Base-by-base conservation (phyloP, 2,329 filamentous ascomycete genomes). In the Fusarium buharicum region DNA sequence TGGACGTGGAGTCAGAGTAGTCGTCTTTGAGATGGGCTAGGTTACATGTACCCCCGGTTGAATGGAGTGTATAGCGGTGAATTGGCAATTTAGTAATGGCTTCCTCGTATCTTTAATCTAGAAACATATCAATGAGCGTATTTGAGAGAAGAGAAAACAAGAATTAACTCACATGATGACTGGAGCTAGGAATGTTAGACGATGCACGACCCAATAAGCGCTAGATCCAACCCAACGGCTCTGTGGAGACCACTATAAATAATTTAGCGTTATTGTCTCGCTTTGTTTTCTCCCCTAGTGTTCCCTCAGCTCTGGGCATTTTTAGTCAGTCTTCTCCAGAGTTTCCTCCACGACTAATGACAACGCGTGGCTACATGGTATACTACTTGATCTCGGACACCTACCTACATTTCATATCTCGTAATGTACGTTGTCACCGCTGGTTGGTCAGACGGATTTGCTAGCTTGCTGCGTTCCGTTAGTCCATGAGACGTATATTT, bases 1-100 rank as follows among this genome's bases (percentile, higher is more conserved):
- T 68, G 65, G 66, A 64, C 65, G 34, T 67, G 65, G 62, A 68
- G 60, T 28, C 60, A 37, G 20, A 41, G 36, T 10, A 59, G 65
- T 60, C 55, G 59, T 33, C 47, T 67, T 3, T 66, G 9, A 59
- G 22, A 24, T 24, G 31, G n/a, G 12, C 34, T 17, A 17, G 5
- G 7, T 14, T 33, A 28, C 18, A 46, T 20, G 24, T 18, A 36
- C 57, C 36, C 41, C 43, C 18, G 20, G 13, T 31, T 46, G 34
- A 37, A 36, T 43, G 39, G 33, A 47, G 37, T 36, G 12, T 31
- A 12, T 5, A n/a, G n/a, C 30, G 12, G 22, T n/a, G 22, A 11
- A 17, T 11, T 40, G 40, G 8, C 6, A 24, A 24, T 24, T 8
- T 6, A 24, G 22, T 24, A 6, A 24, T 24, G 22, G 22, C 22